These are phyloP conservation scores for Letharia lupina DNA, from an alignment of 495 filamentous ascomycete genomes.

Conservation along the genomic window DNA sequence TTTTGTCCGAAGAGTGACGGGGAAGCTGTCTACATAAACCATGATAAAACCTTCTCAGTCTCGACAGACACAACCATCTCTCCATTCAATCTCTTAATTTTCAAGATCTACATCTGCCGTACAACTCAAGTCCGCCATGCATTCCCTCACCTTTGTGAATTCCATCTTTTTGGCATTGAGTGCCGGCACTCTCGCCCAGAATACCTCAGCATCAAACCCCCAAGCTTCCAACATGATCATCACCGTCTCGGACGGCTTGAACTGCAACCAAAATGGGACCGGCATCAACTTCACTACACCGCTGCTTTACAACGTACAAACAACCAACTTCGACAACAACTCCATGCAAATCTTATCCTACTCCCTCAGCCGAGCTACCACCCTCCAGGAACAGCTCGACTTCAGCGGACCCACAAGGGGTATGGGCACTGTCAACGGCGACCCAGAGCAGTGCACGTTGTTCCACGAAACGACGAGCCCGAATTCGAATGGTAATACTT, in stretches of 20 bases:
- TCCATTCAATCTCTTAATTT: too few relatives aligned
- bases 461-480: background rate
- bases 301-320: background rate
- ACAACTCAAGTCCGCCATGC: background rate
- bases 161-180: background rate
- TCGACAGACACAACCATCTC: background rate
- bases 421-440: background rate
- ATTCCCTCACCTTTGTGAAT: too few relatives aligned
- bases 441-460: background rate
- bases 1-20: background rate
- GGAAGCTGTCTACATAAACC: background rate
- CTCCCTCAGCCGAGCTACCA: background rate
- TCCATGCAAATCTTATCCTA: background rate
- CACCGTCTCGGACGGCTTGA: background rate
- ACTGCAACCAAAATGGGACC: background rate
- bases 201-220: too few relatives aligned
- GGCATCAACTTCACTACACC: background rate
- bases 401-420: background rate
- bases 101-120: too few relatives aligned
- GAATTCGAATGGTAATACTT: background rate
- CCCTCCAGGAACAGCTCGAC: background rate
- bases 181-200: background rate
- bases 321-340: too few relatives aligned
- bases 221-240: background rate
- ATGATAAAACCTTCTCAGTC: background rate